Conservation (phyloP, 257 asterid genomes). For the Gynochthodes officinalis region DNA sequence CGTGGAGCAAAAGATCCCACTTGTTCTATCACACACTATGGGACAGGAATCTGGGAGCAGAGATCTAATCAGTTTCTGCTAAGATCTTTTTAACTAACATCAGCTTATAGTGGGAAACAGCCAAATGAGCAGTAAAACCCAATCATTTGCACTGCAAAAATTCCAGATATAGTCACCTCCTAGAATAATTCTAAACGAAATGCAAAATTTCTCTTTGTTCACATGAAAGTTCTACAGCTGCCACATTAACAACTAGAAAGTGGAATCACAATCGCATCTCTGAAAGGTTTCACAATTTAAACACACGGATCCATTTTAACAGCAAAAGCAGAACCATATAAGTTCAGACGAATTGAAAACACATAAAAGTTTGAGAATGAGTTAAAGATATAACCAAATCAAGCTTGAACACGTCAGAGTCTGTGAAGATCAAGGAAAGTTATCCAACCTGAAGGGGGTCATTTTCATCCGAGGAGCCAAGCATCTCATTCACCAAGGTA, state of each 20-base stretch:
- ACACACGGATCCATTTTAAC: neutral
- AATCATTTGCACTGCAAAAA: neutral
- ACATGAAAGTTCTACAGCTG: neutral
- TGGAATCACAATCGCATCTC: neutral
- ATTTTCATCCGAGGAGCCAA: constrained; percentile 66
- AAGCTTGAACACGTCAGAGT: constrained; percentile 6
- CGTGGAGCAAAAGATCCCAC: neutral
- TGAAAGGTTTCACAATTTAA: neutral
- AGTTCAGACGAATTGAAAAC: neutral
- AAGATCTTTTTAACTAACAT: neutral
- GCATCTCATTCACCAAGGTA: constrained; percentile 68
- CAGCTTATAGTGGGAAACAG: neutral
- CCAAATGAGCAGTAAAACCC: neutral
- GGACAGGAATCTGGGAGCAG: neutral
- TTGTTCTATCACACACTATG: neutral
- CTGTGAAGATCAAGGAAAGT: neutral
- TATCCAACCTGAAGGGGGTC: constrained; percentile 83
- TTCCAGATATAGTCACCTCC: neutral
- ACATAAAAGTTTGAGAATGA: neutral
- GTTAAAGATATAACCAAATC: neutral
- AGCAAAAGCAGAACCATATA: neutral
- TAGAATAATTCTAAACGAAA: neutral
- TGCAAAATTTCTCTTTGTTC: neutral
- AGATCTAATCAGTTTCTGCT: neutral
- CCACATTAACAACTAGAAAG: neutral